Percentiles rank a stretch among this genome's conserved stretches.
Conservation (phyloP, 2,329 filamentous ascomycete genomes). For the Colletotrichum chrysophilum region DNA sequence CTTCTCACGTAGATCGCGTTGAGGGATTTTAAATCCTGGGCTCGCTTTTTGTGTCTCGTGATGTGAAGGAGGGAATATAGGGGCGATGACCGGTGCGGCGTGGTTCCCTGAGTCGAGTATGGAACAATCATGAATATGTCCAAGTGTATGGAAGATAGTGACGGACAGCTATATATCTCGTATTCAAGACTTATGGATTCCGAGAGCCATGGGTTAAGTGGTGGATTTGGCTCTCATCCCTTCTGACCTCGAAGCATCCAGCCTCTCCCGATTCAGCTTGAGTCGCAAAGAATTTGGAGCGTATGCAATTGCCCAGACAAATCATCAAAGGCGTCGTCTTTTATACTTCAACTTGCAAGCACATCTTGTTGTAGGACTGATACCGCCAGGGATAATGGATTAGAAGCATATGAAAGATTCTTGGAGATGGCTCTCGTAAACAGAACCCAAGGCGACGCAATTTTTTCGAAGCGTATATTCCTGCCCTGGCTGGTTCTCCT, state of each 20-base stretch:
- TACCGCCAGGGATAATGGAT: rapidly evolving
- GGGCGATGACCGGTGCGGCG: rapidly evolving
- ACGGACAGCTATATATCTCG: not conserved
- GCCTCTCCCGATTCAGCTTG: too few species aligned
- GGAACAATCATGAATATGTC: not conserved
- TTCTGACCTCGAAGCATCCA: not conserved
- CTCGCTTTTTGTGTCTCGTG: not conserved
- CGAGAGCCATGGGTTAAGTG: rapidly evolving
- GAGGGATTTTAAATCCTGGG: not conserved
- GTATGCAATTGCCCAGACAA: not conserved
- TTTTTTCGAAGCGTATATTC: too few species aligned
- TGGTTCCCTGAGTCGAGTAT: rapidly evolving
- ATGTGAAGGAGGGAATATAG: not conserved
- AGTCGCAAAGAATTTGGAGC: too few species aligned
- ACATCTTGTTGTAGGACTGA: not conserved
- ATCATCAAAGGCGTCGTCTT: rapidly evolving
- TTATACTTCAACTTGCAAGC: not conserved
- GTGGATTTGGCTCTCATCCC: not conserved
- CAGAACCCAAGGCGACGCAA: not conserved
- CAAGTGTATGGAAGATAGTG: not conserved
- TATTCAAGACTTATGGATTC: rapidly evolving
- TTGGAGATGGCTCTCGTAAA: not conserved
- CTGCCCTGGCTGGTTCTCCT: too few species aligned
- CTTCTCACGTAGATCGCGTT: not conserved
- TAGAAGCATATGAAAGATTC: not conserved